phyloP scores from a whole-genome alignment of 768 basidiomycete genomes.

The Lyophyllum semitale region DNA sequence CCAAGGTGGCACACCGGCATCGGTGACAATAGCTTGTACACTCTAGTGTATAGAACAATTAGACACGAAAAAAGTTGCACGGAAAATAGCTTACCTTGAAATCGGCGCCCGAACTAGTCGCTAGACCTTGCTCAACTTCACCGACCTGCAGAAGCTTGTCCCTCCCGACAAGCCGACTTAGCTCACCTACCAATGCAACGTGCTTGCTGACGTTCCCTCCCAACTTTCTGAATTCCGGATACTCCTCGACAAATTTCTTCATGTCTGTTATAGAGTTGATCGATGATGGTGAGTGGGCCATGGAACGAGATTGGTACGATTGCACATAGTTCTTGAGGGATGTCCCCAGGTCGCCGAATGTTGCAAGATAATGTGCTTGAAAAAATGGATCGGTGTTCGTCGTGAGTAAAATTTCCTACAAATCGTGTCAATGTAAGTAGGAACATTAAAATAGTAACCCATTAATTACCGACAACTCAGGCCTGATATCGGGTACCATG shows the following conservation, averaged over 20 bases:
- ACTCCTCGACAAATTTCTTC: slow-evolving; percentile 97
- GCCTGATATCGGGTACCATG: slow-evolving; percentile 80
- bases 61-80: neutral
- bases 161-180: slow-evolving; percentile 85
- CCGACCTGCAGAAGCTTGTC: slow-evolving; percentile 88
- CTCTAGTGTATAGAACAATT: slow-evolving; percentile 44
- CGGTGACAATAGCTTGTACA: slow-evolving; percentile 78
- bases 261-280: slow-evolving; percentile 96
- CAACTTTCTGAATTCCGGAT: slow-evolving; percentile 94
- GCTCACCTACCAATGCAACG: slow-evolving; percentile 93
- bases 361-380: slow-evolving; percentile 84
- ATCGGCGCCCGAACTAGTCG: slow-evolving; percentile 89
- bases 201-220: slow-evolving; percentile 99
- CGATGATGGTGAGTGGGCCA: slow-evolving; percentile 70
- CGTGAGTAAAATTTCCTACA: slow-evolving; percentile 90
- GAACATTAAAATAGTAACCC: slow-evolving; percentile 1
- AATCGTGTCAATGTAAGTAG: slow-evolving; percentile 5
- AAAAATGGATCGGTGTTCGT: slow-evolving; percentile 93
- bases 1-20: slow-evolving; percentile 66
- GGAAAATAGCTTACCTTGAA: slow-evolving; percentile 58
- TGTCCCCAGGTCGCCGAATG: slow-evolving; percentile 95
- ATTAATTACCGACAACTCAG: slow-evolving; percentile 76
- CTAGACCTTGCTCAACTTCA: slow-evolving; percentile 95
- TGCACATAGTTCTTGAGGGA: slow-evolving; percentile 91
- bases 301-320: slow-evolving; percentile 85